Evolutionary conservation across 768 basidiomycete species (phyloP).

Genomic region (Podaxis sp.): DNA sequence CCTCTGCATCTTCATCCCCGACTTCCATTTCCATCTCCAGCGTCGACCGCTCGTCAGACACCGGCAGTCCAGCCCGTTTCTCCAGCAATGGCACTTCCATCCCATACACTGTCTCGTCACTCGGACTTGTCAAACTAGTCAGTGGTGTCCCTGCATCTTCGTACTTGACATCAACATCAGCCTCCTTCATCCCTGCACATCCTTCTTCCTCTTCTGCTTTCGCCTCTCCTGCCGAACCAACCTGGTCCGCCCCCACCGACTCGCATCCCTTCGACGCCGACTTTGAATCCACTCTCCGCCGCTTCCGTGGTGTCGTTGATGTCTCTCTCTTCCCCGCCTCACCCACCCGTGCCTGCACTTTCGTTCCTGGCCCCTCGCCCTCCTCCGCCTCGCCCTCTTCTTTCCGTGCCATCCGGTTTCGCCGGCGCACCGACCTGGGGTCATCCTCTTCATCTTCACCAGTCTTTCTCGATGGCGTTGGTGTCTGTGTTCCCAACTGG

Average conservation of each 20-base stretch:
- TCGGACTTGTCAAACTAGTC: conserved; percentile 49
- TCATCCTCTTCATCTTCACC: conserved; percentile 15
- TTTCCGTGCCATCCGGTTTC: not conserved
- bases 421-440: conserved; percentile 5
- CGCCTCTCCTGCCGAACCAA: conserved; percentile 4
- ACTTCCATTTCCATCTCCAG: conserved; percentile 27
- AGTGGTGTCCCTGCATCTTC: conserved; percentile 54
- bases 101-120: conserved; percentile 54
- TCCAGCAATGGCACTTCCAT: conserved; percentile 25
- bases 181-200: conserved; percentile 9
- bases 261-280: conserved; percentile 9
- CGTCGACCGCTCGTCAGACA: conserved; percentile 28
- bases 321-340: conserved; percentile 4
- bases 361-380: too few species aligned
- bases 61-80: conserved; percentile 23
- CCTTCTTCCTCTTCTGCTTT: conserved; percentile 4
- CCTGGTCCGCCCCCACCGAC: conserved; percentile 10
- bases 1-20: conserved; percentile 43
- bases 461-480: not conserved
- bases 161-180: conserved; percentile 36
- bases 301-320: conserved; percentile 3
- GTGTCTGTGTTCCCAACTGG: not conserved
- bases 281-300: conserved; percentile 1
- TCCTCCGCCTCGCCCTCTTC: conserved; percentile 7
- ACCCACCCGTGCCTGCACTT: not conserved